Percentiles rank a stretch among this genome's conserved stretches.
phyloP scores from a whole-genome alignment of 352 stramenopile genomes.

The Globisporangium cederbergense region DNA sequence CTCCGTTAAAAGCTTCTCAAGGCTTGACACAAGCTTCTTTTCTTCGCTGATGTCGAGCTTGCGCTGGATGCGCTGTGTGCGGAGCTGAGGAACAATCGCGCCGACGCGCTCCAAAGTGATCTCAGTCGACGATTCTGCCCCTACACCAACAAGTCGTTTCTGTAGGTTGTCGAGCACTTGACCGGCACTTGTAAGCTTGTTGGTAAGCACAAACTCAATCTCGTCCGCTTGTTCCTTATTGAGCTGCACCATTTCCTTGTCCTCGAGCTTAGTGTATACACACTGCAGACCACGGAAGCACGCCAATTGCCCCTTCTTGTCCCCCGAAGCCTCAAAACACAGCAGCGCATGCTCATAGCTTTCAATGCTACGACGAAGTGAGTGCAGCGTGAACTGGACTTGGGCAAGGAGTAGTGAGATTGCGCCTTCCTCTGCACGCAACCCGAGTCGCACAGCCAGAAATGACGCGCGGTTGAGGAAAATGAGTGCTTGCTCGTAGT shows the following conservation, averaged over 20 bases:
- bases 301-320: slow-evolving; percentile 39
- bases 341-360: slow-evolving; percentile 52
- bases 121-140: slow-evolving; percentile 57
- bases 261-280: slow-evolving; percentile 42
- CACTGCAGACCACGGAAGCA: slow-evolving; percentile 63
- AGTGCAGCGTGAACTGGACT: slow-evolving; percentile 35
- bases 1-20: slow-evolving; percentile 52
- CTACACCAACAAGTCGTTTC: slow-evolving; percentile 52
- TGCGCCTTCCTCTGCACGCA: slow-evolving; percentile 32
- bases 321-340: slow-evolving; percentile 44
- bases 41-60: slow-evolving; percentile 64
- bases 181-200: slow-evolving; percentile 39
- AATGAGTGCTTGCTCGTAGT: slow-evolving; percentile 46
- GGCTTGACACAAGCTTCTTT: slow-evolving; percentile 38
- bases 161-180: slow-evolving; percentile 44
- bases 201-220: slow-evolving; percentile 59
- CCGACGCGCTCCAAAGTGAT: slow-evolving; percentile 64
- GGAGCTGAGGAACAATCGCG: slow-evolving; percentile 53
- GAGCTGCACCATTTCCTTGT: slow-evolving; percentile 40
- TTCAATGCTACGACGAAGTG: slow-evolving; percentile 45
- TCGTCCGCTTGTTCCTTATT: slow-evolving; percentile 56
- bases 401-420: slow-evolving; percentile 31
- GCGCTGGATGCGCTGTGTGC: slow-evolving; percentile 51
- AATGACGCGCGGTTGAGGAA: slow-evolving; percentile 47
- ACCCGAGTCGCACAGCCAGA: slow-evolving; percentile 25